Percentiles rank a stretch among this genome's conserved stretches.
These are phyloP conservation scores for Suillus ampliporus DNA, from an alignment of 768 basidiomycete species.

Conservation along the genomic window DNA sequence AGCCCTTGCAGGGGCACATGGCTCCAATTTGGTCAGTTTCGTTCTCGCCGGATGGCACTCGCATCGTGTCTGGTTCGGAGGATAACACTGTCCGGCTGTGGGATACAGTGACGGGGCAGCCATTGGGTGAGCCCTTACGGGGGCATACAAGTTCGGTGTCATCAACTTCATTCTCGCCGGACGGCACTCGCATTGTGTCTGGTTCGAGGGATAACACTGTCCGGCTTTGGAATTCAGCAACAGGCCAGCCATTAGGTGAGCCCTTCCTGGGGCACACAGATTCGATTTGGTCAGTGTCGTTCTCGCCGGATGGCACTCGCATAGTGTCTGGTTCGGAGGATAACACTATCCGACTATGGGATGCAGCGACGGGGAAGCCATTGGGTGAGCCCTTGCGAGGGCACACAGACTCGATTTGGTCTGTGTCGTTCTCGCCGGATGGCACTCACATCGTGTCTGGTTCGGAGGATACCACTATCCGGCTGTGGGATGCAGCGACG, in stretches of 20 bases:
- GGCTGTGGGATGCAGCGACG: no score
- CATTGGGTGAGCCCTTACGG: no score
- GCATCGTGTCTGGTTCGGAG: neutral
- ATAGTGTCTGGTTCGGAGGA: neutral
- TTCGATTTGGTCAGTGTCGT: neutral
- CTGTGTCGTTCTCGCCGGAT: conserved; percentile 24
- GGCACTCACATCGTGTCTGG: no score
- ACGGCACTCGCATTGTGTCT: no score
- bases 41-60: conserved; percentile 4
- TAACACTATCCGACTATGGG: neutral
- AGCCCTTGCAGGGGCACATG: neutral
- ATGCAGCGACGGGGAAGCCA: neutral
- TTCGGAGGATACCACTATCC: no score
- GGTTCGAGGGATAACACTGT: no score
- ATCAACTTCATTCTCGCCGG: no score
- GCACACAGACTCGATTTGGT: conserved; percentile 8
- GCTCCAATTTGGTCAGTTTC: conserved; percentile 8
- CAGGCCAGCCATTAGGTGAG: no score
- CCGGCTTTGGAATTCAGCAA: no score
- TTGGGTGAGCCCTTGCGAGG: neutral
- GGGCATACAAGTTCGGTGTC: no score
- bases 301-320: conserved; percentile 1
- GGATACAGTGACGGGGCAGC: no score
- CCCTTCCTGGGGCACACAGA: neutral
- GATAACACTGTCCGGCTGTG: neutral